phyloP scores from a whole-genome alignment of 2,329 filamentous ascomycete genomes.

The Trichophyton simii region DNA sequence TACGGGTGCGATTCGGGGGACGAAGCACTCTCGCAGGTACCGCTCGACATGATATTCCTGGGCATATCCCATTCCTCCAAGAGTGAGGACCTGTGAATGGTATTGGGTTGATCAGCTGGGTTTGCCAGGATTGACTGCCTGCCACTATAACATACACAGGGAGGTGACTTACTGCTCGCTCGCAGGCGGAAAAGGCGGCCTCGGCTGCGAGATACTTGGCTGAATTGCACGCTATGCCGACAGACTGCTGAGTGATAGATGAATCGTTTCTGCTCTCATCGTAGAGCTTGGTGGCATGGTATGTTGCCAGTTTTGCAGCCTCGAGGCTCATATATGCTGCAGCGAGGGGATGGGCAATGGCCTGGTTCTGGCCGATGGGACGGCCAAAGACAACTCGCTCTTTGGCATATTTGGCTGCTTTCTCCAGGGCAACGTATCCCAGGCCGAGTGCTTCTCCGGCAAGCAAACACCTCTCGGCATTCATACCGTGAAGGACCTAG shows the following conservation, averaged over 20 bases:
- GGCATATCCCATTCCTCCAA: slow-evolving; percentile 53
- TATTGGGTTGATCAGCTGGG: not conserved
- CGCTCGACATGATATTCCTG: slow-evolving; percentile 51
- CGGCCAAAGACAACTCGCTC: slow-evolving; percentile 50
- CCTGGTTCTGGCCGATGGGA: slow-evolving; percentile 49
- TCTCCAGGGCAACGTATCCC: slow-evolving; percentile 57
- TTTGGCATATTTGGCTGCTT: slow-evolving; percentile 52
- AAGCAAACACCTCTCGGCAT: slow-evolving; percentile 61
- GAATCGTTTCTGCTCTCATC: slow-evolving; percentile 42
- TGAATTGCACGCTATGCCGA: slow-evolving; percentile 49
- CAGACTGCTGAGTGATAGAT: slow-evolving; percentile 41
- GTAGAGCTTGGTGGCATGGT: slow-evolving; percentile 48
- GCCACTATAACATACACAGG: not conserved
- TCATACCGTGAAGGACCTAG: slow-evolving; percentile 60
- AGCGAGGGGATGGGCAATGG: slow-evolving; percentile 47
- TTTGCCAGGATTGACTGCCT: not conserved
- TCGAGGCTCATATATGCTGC: slow-evolving; percentile 50
- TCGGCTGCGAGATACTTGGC: slow-evolving; percentile 50
- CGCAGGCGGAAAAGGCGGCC: slow-evolving; percentile 48
- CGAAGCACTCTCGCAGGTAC: slow-evolving; percentile 47
- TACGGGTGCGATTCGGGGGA: slow-evolving; percentile 48
- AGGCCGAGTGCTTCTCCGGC: slow-evolving; percentile 70
- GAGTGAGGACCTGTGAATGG: slow-evolving; percentile 28
- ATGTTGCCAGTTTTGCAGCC: slow-evolving; percentile 48
- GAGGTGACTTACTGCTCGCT: slow-evolving; percentile 45